Evolutionary conservation across 1,284 basidiomycete genomes (phyloP), one percentile per base, ranked within the genome.

Genomic region (Chalciporus sp.): DNA sequence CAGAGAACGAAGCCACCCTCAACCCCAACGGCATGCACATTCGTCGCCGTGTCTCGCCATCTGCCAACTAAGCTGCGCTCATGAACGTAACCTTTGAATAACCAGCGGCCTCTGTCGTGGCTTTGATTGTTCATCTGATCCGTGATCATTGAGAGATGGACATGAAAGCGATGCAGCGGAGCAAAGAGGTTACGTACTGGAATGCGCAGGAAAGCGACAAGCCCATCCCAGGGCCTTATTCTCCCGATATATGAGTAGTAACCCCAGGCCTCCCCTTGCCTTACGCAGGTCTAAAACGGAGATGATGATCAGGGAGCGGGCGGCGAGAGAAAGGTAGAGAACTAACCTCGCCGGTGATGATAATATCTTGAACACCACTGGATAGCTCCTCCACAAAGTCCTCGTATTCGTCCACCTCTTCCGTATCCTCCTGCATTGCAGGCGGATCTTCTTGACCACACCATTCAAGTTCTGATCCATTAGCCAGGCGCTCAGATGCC

Each of bases 11-110:
- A 82, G 19, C 72, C 69, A 41, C 80, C 78, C 63, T 78, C 77
- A 37, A 72, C 74, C 16, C 76, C 78, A 19, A 73, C 60, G 26
- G 60, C 59, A 49, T 71, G 65, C 10, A 65, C 62, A 20, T 64
- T 63, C 1, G 75, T 79, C 31, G 67, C 65, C 11, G 74, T 77
- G 51, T 79, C 77, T 48, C 80, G 73, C 79, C 79, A 81, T n/a
- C 77, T 71, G 41, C 80, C 80, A 39, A 78, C 77, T 40, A 82
- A 67, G 61, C 75, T 81, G 26, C 67, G 65, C 53, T 72, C 71
- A 50, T 81, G 73, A 45, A 82, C 55, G 59, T 82, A 82, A 49
- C 80, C 80, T 51, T 73, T 76, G 47, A 82, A 82, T 48, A 82
- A 59, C 77, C 74, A 81, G 20, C 65, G 72, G 14, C 79, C 77